A percentile compares a stretch with the other conserved stretches of the same genome.
These are phyloP conservation scores for Plasmodium berghei DNA, from an alignment of 169 alveolate species.

Conservation along the genomic window DNA sequence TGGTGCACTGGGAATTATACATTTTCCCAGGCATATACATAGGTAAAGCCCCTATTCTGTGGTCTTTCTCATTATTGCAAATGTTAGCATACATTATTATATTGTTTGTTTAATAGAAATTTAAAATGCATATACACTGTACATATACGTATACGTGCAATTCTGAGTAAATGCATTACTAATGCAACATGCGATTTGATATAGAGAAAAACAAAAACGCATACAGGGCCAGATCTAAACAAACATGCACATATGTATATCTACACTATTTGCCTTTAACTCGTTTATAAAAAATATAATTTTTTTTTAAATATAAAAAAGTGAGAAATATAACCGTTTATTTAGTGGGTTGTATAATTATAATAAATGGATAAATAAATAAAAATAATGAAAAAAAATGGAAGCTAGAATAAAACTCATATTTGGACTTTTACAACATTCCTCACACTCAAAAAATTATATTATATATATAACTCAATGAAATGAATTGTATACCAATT, in stretches of 20 bases:
- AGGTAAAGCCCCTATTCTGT: conserved; percentile 38
- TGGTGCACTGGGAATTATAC: conserved; percentile 24
- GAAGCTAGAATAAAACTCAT: too few relatives aligned
- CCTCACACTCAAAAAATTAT: too few relatives aligned
- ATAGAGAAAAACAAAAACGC: background rate
- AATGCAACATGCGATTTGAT: background rate
- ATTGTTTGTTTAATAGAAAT: background rate
- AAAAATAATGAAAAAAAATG: too few relatives aligned
- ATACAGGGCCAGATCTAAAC: background rate
- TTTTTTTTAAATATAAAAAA: too few relatives aligned
- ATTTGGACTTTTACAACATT: too few relatives aligned
- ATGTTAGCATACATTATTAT: conserved; percentile 65
- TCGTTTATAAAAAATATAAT: too few relatives aligned
- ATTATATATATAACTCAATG: too few relatives aligned
- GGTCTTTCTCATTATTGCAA: conserved; percentile 46
- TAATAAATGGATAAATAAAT: too few relatives aligned
- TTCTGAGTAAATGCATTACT: background rate
- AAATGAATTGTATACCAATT: background rate
- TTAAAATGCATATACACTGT: conserved; percentile 4
- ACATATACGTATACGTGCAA: background rate
- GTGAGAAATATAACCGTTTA: too few relatives aligned
- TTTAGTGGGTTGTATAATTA: too few relatives aligned
- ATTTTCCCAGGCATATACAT: background rate
- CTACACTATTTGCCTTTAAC: too few relatives aligned
- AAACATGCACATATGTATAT: background rate